Evolutionary conservation across 768 basidiomycete species (phyloP).

Genomic region (Rhodotorula sphaerocarpa): DNA sequence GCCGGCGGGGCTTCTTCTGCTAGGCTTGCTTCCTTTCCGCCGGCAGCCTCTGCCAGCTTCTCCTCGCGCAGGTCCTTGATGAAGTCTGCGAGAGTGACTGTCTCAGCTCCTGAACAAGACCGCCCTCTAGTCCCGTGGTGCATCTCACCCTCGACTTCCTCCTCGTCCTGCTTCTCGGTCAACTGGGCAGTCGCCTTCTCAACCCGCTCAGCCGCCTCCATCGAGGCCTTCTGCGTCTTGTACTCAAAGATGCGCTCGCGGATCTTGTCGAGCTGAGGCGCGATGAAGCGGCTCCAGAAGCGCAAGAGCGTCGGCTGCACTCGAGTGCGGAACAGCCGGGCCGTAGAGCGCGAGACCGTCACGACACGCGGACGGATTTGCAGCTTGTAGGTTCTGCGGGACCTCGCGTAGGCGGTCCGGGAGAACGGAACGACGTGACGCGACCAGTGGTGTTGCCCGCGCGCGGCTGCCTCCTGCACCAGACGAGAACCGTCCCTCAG

Average conservation of each 20-base stretch:
- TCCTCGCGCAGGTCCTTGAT: conserved; percentile 30
- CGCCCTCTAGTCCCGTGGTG: no score
- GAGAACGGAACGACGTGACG: conserved; percentile 30
- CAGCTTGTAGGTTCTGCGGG: conserved; percentile 26
- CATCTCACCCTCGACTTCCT: conserved; percentile 24
- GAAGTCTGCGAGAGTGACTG: conserved; percentile 10
- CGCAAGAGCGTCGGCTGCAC: conserved; percentile 31
- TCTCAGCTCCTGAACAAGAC: no score
- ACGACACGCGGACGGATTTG: conserved; percentile 35
- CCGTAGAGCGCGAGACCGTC: background rate
- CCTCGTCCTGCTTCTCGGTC: conserved; percentile 13
- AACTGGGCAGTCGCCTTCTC: conserved; percentile 29
- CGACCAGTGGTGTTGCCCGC: conserved; percentile 26
- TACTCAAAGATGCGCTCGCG: conserved; percentile 37
- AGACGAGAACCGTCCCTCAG: background rate
- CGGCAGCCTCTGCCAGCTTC: background rate
- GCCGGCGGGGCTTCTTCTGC: conserved; percentile 16
- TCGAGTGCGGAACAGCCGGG: conserved; percentile 15
- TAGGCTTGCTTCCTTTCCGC: background rate
- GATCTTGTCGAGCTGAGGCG: conserved; percentile 39
- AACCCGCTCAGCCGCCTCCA: conserved; percentile 31
- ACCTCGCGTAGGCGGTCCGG: conserved; percentile 22
- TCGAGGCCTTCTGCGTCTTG: conserved; percentile 29
- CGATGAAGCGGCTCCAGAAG: conserved; percentile 38
- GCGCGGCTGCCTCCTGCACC: conserved; percentile 15